These are phyloP conservation scores for Dioszegia crocea DNA, from an alignment of 768 basidiomycete genomes.

Conservation along the genomic window DNA sequence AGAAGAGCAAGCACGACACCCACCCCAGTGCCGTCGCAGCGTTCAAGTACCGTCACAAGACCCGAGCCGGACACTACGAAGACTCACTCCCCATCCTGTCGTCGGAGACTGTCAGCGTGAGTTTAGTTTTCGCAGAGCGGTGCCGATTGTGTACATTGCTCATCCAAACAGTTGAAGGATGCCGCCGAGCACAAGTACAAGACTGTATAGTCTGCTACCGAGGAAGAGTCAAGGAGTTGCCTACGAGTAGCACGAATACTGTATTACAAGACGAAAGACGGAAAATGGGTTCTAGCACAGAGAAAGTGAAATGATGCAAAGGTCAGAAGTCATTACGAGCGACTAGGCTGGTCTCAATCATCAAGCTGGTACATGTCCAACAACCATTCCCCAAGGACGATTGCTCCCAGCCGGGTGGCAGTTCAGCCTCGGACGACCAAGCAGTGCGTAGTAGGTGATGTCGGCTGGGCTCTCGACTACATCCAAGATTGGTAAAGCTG, in stretches of 20 bases:
- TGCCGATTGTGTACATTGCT: not conserved
- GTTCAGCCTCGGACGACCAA: no score
- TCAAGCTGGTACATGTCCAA: no score
- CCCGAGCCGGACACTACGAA: conserved; percentile 40
- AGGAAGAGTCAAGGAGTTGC: not conserved
- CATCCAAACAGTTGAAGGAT: conserved; percentile 1
- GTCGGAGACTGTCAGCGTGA: conserved; percentile 28
- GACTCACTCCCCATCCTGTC: conserved; percentile 43
- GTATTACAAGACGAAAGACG: not conserved
- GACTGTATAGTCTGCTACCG: not conserved
- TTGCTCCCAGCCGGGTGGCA: no score
- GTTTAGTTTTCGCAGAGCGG: no score
- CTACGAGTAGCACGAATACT: not conserved
- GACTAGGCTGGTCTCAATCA: no score
- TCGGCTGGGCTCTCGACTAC: no score
- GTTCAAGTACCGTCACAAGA: conserved; percentile 48
- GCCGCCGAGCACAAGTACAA: not conserved
- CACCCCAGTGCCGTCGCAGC: conserved; percentile 39
- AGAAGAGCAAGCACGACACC: conserved; percentile 32
- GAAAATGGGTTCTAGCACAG: no score
- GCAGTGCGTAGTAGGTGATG: no score
- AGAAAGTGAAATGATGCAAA: no score
- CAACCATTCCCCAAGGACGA: no score
- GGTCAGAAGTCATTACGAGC: no score
- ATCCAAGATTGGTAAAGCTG: not conserved